Evolutionary conservation across 768 basidiomycete genomes (phyloP), one percentile per base, ranked within the genome.

Genomic region (Boletus insuetus): DNA sequence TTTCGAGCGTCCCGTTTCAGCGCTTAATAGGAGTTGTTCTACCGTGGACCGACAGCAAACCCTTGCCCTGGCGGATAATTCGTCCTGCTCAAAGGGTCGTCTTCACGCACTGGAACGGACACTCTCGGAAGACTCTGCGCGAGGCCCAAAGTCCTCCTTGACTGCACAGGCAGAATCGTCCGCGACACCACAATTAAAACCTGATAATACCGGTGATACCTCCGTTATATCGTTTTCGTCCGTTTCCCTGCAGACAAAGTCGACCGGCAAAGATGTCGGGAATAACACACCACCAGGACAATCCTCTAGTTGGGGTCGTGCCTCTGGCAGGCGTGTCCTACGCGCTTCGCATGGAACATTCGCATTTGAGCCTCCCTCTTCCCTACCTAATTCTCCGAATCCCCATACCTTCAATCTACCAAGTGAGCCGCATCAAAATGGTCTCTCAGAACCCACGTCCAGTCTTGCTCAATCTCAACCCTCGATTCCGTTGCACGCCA

Each of bases 301-400:
- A 43, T 74, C 77, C 17, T 82, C 83, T 2, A 86, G 84, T 61
- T 77, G 80, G 73, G 80, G 87, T n/a, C 77, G 79, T 58, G 78
- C 77, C 16, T 76, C 77, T 24, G 78, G 79, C 42, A 77, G 74
- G 58, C 69, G 67, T 61, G 41, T 64, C 69, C 43, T 51, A 55
- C 67, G 77, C 26, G 67, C 72, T 6, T 78, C 82, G 0, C 87
- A 87, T 66, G 82, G 81, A 10, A 73, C 79, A 29, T 89, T 90
- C 62, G 71, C 80, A 6, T 89, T 89, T 61, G 87, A 90, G 61
- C 83, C 85, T 19, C 78, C 86, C 0, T 82, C 85, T 3, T 80
- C 84, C 17, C 77, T 82, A 3, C 74, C 82, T 9, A 77, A 40
- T 42, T 64, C 72, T 31, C 72, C 72, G 11, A 49, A 63, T n/a